Base-by-base conservation (phyloP, 108 stramenopile species). In the Nitzschia sp. region DNA sequence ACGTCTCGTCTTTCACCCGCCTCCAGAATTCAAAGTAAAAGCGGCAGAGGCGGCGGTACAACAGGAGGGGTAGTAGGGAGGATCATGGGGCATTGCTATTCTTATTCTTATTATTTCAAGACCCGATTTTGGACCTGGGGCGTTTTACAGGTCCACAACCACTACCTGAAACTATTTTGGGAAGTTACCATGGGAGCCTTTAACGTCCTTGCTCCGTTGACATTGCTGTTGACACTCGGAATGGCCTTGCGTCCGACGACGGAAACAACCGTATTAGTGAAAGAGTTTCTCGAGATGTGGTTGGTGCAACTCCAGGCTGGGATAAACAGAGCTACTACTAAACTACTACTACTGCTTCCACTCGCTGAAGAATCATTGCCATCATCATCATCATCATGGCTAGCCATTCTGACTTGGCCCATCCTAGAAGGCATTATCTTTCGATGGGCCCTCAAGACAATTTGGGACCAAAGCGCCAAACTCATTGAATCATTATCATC, bases 161-260 rank as follows among this genome's bases (percentile, higher is more conserved):
- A 50, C 48, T 50, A 21, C 19, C 48, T 50, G 48, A 8, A 50
- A 4, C 48, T 50, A 4, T 50, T 50, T n/a, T 50, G 48, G 48
- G 19, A 50, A 21, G 19, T 50, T n/a, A 50, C 48, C 13, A 50
- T n/a, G 19, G 48, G 4, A 4, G 21, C 48, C 48, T 21, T 22
- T 5, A 21, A 21, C 16, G 4, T 50, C 19, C 21, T 50, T n/a
- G 21, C 19, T 21, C 48, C 48, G 48, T n/a, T 50, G 4, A 22
- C 16, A 4, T 50, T 50, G 48, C 9, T 50, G 5, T 16, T 50
- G 48, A 50, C 21, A 50, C 17, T 50, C 19, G 48, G 17, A 19
- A 4, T 21, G 4, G 4, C 5, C 19, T 19, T 4, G 17, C 4
- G 4, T 21, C 48, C 48, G 4, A 50, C 48, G 17, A 4, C 48